A percentile compares a stretch with the other conserved stretches of the same genome.
Evolutionary conservation across 805 yeast genomes (phyloP).

Genomic region (Saturnispora kantuleensis): DNA sequence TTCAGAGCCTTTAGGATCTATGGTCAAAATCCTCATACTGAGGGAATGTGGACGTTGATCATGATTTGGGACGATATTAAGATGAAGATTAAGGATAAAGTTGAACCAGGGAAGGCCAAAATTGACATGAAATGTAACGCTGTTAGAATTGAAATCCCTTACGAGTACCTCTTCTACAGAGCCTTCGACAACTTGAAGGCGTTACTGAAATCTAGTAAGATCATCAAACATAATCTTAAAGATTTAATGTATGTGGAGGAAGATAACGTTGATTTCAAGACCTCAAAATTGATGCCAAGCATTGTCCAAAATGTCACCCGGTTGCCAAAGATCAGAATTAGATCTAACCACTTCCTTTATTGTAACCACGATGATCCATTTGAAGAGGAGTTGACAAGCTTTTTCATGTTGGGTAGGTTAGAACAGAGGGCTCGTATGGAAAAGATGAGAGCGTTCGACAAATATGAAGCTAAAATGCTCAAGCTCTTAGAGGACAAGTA

Average conservation of each 20-base stretch:
- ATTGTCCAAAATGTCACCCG: constrained; percentile 29
- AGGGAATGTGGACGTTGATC: constrained; percentile 22
- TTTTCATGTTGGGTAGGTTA: constrained; percentile 53
- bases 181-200: constrained; percentile 78
- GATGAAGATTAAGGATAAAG: constrained; percentile 8
- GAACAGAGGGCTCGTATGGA: constrained; percentile 56
- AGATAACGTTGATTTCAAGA: constrained; percentile 25
- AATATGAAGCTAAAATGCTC: constrained; percentile 14
- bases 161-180: constrained; percentile 64
- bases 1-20: constrained; percentile 22
- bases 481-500: constrained; percentile 28
- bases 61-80: constrained; percentile 16
- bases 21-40: constrained; percentile 21
- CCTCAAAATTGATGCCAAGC: constrained; percentile 21
- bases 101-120: constrained; percentile 8
- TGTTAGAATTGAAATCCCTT: constrained; percentile 44
- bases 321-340: constrained; percentile 50
- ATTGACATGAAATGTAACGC: constrained; percentile 17
- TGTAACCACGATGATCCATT: constrained; percentile 84
- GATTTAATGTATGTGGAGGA: constrained; percentile 18
- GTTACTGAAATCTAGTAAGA: constrained; percentile 55
- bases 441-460: constrained; percentile 27
- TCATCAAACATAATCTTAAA: constrained; percentile 30
- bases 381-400: constrained; percentile 59
- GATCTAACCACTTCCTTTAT: constrained; percentile 46